A percentile compares a stretch with the other conserved stretches of the same genome.
Evolutionary conservation across 2,329 filamentous ascomycete species (phyloP).

Genomic region (Cladosporium sp.): DNA sequence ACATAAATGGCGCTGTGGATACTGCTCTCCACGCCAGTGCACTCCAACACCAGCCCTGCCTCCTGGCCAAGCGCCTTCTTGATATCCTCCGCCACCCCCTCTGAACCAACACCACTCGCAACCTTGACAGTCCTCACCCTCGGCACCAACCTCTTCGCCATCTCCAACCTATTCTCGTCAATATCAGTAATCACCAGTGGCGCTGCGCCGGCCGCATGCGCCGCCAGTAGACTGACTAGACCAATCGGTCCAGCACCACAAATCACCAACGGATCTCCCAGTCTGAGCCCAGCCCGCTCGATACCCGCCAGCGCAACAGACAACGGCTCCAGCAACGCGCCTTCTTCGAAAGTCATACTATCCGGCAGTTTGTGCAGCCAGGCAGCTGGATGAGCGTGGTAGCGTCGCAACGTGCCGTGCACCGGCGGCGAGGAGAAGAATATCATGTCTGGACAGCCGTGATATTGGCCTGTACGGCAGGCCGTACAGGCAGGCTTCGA

Average conservation of each 20-base stretch:
- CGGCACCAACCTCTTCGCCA: slow-evolving; percentile 40
- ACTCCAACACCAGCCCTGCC: slow-evolving; percentile 38
- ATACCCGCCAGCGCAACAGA: slow-evolving; percentile 50
- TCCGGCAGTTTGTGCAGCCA: slow-evolving; percentile 40
- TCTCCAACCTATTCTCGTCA: slow-evolving; percentile 42
- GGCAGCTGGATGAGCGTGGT: slow-evolving; percentile 34
- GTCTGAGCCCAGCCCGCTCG: slow-evolving; percentile 40
- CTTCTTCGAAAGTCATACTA: slow-evolving; percentile 44
- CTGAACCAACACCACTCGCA: slow-evolving; percentile 39
- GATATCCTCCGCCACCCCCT: slow-evolving; percentile 39
- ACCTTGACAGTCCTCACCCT: slow-evolving; percentile 39
- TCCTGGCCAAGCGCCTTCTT: slow-evolving; percentile 37
- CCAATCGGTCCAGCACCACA: slow-evolving; percentile 42
- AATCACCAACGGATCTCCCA: slow-evolving; percentile 43
- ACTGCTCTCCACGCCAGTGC: slow-evolving; percentile 37
- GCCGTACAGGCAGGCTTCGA: slow-evolving; percentile 30
- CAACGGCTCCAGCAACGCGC: slow-evolving; percentile 51
- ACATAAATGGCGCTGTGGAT: slow-evolving; percentile 37
- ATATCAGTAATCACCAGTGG: slow-evolving; percentile 48
- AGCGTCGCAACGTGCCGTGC: slow-evolving; percentile 33
- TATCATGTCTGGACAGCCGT: slow-evolving; percentile 32
- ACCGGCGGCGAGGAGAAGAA: slow-evolving; percentile 36
- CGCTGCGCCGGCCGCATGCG: slow-evolving; percentile 46
- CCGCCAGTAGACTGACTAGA: slow-evolving; percentile 42
- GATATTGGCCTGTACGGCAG: slow-evolving; percentile 35